Evolutionary conservation across 441 rosid genomes (phyloP).

Genomic region (Bruguiera hainesii): DNA sequence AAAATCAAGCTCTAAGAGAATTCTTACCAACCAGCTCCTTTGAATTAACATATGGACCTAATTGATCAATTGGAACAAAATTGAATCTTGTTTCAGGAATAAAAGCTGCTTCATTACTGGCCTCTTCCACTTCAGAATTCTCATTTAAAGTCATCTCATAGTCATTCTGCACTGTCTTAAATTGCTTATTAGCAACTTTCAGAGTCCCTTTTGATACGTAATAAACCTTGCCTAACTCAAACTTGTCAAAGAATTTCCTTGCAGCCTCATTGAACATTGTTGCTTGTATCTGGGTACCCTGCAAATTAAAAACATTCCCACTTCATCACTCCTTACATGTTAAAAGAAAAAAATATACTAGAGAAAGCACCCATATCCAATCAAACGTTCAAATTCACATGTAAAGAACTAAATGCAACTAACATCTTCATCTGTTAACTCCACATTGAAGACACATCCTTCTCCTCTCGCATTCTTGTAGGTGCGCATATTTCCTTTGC

Average conservation of each 20-base stretch:
- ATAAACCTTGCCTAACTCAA: conserved; percentile 81
- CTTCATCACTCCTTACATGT: too few species aligned
- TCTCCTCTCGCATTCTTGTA: conserved; percentile 90
- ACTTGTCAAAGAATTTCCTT: conserved; percentile 65
- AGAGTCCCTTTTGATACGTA: conserved; percentile 81
- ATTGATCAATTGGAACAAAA: conserved; percentile 72
- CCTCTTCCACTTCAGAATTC: conserved; percentile 84
- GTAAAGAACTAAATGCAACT: conserved; percentile 17
- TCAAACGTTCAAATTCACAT: background rate
- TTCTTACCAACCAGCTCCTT: conserved; percentile 72
- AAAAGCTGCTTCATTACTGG: conserved; percentile 51
- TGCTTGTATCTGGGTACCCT: conserved; percentile 97
- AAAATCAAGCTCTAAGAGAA: background rate
- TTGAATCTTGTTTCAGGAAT: conserved; percentile 76
- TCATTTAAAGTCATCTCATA: conserved; percentile 91
- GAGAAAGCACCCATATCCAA: background rate
- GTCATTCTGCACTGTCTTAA: conserved; percentile 80
- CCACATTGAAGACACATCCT: conserved; percentile 95
- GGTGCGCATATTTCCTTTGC: conserved; percentile 77
- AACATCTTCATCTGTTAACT: conserved; percentile 93
- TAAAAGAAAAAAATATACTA: too few species aligned
- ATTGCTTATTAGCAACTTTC: conserved; percentile 83
- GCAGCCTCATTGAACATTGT: conserved; percentile 98
- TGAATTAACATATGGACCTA: conserved; percentile 69
- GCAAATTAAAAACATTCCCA: background rate